Base-by-base conservation (phyloP, 1,284 basidiomycete species). In the Apiotrichum gracile region DNA sequence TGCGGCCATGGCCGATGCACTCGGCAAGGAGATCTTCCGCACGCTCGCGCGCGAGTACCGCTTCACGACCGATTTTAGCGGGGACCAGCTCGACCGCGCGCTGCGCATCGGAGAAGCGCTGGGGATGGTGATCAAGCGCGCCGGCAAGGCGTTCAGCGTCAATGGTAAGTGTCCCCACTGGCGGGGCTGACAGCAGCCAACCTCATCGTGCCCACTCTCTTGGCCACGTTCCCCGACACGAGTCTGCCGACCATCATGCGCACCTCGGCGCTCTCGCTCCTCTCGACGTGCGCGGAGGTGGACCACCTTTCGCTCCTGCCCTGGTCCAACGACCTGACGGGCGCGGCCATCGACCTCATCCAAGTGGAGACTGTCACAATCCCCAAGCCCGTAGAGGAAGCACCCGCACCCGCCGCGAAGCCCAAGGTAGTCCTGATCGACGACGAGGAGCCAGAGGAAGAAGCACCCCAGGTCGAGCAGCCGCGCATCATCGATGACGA, bases 41-140 rank as follows among this genome's bases (percentile, higher is more conserved):
- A 78, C 78, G 4, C 76, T 94, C 27, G 74, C 90, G 9, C 78
- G 79, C 31, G 79, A 81, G 22, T 93, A 91, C 65, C 70, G 78
- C 16, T 43, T 35, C 19, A 14, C 76, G 73, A 16, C 76, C 72
- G 58, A 49, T 21, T 77, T 74, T 85, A 56, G 81, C 80, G 16
- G 79, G 61, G 80, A 82, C 37, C 87, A 90, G 57, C 75, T 97
- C 33, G 90, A 97, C 67, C 78, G 80, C 54, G 78, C 85, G 19
- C 78, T 90, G n/a, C 79, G 92, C 13, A 77, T 97, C 4, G 94
- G 91, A 5, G 94, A 97, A 73, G 91, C 91, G 2, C 74, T 97
- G 13, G 83, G 83, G 5, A 83, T 86, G 58, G 85, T 93, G 1
- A 83, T 97, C 25, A 80, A 84, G 59, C 77, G 84, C 35, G 85